Percentiles rank a stretch among this genome's conserved stretches.
phyloP scores from a whole-genome alignment of 768 basidiomycete species.

The Mrakia hoshinonis region DNA sequence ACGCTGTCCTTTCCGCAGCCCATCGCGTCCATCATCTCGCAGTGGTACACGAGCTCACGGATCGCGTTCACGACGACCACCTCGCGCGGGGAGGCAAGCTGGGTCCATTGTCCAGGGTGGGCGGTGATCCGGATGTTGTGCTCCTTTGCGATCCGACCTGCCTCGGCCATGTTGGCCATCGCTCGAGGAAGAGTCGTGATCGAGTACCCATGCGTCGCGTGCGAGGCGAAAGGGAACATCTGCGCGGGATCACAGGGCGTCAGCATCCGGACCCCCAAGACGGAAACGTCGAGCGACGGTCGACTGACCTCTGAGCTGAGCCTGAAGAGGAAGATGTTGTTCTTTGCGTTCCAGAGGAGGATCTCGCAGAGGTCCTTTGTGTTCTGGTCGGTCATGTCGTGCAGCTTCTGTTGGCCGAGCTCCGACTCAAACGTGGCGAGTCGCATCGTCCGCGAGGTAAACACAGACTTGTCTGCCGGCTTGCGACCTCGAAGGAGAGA shows the following conservation, averaged over 20 bases:
- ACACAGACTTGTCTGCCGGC: constrained; percentile 52
- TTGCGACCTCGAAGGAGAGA: constrained; percentile 66
- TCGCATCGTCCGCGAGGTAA: constrained; percentile 49
- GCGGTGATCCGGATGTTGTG: constrained; percentile 71
- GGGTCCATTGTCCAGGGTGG: constrained; percentile 68
- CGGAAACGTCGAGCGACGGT: background rate
- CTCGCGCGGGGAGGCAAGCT: constrained; percentile 65
- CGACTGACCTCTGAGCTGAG: constrained; percentile 42
- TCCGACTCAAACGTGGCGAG: constrained; percentile 58
- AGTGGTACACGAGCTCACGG: constrained; percentile 75
- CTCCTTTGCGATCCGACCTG: constrained; percentile 59
- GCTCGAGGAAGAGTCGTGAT: constrained; percentile 55
- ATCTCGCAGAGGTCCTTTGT: constrained; percentile 60
- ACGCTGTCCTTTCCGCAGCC: constrained; percentile 69
- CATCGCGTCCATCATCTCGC: constrained; percentile 79
- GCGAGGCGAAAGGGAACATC: constrained; percentile 88
- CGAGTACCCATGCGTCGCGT: constrained; percentile 67
- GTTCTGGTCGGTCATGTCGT: constrained; percentile 70
- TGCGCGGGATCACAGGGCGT: constrained; percentile 40
- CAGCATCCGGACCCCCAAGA: background rate
- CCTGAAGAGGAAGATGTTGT: constrained; percentile 39
- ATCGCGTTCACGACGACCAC: constrained; percentile 67
- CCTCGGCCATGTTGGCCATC: constrained; percentile 50
- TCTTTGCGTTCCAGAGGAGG: constrained; percentile 85
- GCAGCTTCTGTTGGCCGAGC: constrained; percentile 71